Conservation (phyloP, 106 monocot species). For the Dendrobium nobile region DNA sequence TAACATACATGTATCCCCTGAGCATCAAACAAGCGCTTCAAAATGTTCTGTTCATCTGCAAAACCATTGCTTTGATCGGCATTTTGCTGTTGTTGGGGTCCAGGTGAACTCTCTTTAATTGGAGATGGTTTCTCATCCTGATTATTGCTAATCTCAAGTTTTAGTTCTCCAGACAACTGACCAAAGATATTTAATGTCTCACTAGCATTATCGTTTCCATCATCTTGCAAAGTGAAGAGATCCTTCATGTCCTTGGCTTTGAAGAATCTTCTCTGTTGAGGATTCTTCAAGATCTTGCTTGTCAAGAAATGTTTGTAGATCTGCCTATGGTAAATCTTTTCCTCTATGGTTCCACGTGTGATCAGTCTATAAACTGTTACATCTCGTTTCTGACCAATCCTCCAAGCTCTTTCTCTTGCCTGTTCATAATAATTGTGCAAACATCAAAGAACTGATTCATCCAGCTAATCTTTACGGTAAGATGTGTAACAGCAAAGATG, state of each 20-base stretch:
- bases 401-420: conserved; percentile 98
- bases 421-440: conserved; percentile 15
- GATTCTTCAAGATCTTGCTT: conserved; percentile 89
- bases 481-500: background rate
- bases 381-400: conserved; percentile 90
- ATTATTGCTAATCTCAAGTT: conserved; percentile 25
- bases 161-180: conserved; percentile 63
- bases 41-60: conserved; percentile 53
- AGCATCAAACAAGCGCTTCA: conserved; percentile 72
- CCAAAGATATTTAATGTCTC: conserved; percentile 90
- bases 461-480: background rate
- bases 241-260: conserved; percentile 86
- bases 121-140: conserved; percentile 7
- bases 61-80: conserved; percentile 10
- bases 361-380: conserved; percentile 87
- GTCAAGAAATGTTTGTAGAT: conserved; percentile 97
- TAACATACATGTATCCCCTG: conserved; percentile 77
- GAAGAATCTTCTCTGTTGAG: conserved; percentile 87
- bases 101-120: background rate
- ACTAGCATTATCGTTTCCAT: conserved; percentile 33
- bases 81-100: conserved; percentile 11
- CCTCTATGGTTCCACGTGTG: conserved; percentile 95
- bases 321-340: conserved; percentile 96
- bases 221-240: conserved; percentile 84
- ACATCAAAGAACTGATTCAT: background rate